Evolutionary conservation across 228 moss, liverwort and hornwort genomes (phyloP).

Genomic region (Sphagnum fallax): DNA sequence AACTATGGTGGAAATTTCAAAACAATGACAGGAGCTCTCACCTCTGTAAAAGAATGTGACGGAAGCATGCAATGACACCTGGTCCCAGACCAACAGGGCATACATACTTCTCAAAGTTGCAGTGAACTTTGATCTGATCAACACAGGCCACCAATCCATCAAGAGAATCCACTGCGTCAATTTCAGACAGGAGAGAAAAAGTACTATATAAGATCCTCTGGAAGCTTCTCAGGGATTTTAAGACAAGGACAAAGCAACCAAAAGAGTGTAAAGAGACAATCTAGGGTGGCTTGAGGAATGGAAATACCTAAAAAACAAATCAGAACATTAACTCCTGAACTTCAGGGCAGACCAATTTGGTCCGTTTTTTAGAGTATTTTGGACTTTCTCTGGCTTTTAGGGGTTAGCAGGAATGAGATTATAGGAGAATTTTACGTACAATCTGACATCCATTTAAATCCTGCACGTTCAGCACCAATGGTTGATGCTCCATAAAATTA

Average conservation of each 20-base stretch:
- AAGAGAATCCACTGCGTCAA: background rate
- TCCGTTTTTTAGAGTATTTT: too few relatives aligned
- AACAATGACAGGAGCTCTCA: constrained; percentile 3
- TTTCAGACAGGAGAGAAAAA: background rate
- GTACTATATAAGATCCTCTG: background rate
- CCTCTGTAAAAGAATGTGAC: constrained; percentile 44
- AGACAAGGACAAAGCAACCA: background rate
- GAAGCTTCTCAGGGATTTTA: background rate
- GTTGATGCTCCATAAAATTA: constrained; percentile 5
- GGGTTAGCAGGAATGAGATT: background rate
- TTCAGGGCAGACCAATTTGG: too few relatives aligned
- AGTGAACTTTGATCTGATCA: constrained; percentile 30
- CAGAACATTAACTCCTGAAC: too few relatives aligned
- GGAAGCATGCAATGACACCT: constrained; percentile 42
- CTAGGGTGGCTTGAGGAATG: background rate
- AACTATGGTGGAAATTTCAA: background rate
- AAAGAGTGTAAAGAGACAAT: background rate
- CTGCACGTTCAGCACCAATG: constrained; percentile 19
- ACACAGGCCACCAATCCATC: background rate
- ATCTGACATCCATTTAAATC: constrained; percentile 21
- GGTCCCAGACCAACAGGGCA: constrained; percentile 46
- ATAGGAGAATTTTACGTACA: constrained; percentile 13
- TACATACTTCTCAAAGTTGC: constrained; percentile 40
- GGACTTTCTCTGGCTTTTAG: background rate
- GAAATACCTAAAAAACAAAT: background rate